Conservation (phyloP, 768 basidiomycete genomes). For the Mycena galopus region DNA sequence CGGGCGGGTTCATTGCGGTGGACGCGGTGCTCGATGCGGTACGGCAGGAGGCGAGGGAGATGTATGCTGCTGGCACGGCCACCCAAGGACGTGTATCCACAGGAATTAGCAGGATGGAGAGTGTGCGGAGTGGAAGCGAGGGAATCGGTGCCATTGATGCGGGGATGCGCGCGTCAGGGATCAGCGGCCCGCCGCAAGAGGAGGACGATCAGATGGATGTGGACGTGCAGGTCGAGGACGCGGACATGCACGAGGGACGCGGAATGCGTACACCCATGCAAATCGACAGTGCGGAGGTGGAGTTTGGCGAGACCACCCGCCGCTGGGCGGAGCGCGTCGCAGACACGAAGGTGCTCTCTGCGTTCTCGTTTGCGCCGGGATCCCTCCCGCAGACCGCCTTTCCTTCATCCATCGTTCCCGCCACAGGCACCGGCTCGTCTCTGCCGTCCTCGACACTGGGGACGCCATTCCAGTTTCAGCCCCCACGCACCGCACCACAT, state of each 20-base stretch:
- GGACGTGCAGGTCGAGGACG: constrained; percentile 11
- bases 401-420: neutral
- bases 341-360: constrained; percentile 26
- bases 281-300: constrained; percentile 12
- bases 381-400: constrained; percentile 13
- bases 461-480: constrained; percentile 20
- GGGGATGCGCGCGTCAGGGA: constrained; percentile 19
- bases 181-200: neutral
- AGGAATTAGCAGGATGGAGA: no score
- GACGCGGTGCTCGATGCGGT: constrained; percentile 88
- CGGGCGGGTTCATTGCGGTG: constrained; percentile 93
- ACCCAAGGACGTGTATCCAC: no score
- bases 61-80: constrained; percentile 11
- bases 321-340: constrained; percentile 35
- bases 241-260: constrained; percentile 9
- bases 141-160: constrained; percentile 15
- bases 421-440: neutral
- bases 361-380: constrained; percentile 23
- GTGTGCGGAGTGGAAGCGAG: constrained; percentile 11
- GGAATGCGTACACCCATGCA: constrained; percentile 34
- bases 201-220: constrained; percentile 15
- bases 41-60: constrained; percentile 64
- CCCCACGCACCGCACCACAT: constrained; percentile 20
- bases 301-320: constrained; percentile 25
- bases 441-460: neutral